Base-by-base conservation (phyloP, 2,329 filamentous ascomycete species). In the Ceratocystis variospora region DNA sequence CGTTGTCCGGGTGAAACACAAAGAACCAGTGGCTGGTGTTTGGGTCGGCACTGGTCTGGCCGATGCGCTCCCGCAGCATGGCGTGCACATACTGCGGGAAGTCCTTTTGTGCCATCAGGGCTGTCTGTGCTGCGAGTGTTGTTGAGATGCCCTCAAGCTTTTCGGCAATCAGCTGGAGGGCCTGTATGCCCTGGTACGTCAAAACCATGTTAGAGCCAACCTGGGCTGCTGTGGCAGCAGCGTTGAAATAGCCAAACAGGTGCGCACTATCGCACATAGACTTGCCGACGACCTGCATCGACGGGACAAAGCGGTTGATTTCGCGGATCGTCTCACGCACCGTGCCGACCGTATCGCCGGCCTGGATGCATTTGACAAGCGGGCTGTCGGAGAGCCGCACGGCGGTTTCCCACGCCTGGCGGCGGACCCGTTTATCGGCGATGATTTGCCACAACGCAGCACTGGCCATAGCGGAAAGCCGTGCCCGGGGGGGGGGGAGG, bases 1-100 rank as follows among this genome's bases (percentile, higher is more conserved):
- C 74, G 50, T 75, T 76, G 45, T 77, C 76, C 1, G 76, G 76
- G 37, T 77, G 76, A 45, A 74, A 77, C 1, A 77, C 71, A 44
- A 77, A 77, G 68, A 77, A 77, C 71, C 74, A 73, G 66, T 77
- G 76, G 5, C 75, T 71, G 25, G 69, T 70, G 33, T 70, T 67
- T 1, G 70, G 69, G 22, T 76, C 74, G 31, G 70, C 69, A 6
- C 71, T 70, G 3, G 74, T 74, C 66, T 75, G 73, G 5, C 69
- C 71, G 28, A 76, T 70, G 7, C 74, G 71, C 69, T 76, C 74
- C n/a, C 71, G 69, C 28, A 76, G 70, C 74, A 76, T 75, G 41
- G 75, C 72, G 53, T 75, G 72, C 17, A 76, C 74, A 15, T 75
- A 75, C 22, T 73, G 71, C 0, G 75, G 74, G 25, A 76, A 76